Evolutionary conservation across 371 early-diverging fungal species (phyloP).

Genomic region (Mucor mucedo): DNA sequence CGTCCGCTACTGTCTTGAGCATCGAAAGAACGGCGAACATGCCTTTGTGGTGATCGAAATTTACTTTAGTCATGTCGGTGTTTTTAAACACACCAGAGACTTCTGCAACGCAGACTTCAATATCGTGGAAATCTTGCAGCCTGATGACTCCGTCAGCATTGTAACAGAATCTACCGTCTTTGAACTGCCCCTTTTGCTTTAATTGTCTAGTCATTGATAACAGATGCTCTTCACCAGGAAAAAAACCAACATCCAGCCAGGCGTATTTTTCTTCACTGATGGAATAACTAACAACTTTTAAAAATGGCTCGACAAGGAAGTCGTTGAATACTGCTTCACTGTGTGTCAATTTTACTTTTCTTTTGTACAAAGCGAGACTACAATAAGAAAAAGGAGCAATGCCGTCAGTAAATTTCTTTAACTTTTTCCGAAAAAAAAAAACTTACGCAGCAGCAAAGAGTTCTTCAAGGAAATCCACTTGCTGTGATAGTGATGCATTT

Average conservation of each 20-base stretch:
- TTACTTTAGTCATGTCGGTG: background rate
- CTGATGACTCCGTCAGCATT: constrained; percentile 2
- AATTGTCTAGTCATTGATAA: constrained; percentile 1
- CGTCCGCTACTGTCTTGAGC: constrained; percentile 5
- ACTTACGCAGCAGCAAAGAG: constrained; percentile 6
- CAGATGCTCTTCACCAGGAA: constrained; percentile 3
- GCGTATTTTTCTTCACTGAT: background rate
- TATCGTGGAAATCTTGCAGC: constrained; percentile 4
- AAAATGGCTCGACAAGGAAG: background rate
- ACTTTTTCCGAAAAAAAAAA: constrained; percentile 5
- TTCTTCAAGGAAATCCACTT: constrained; percentile 4
- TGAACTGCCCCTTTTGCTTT: background rate
- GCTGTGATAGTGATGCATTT: constrained; percentile 7
- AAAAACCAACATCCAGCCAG: background rate
- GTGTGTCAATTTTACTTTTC: background rate
- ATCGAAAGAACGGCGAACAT: constrained; percentile 8
- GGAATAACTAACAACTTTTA: constrained; percentile 5
- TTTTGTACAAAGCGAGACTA: constrained; percentile 6
- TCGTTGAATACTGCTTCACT: constrained; percentile 4
- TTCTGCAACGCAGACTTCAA: constrained; percentile 2
- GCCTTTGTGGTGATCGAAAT: constrained; percentile 1
- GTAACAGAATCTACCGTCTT: constrained; percentile 1
- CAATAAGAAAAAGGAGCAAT: constrained; percentile 4
- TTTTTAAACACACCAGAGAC: constrained; percentile 1
- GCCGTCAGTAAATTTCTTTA: constrained; percentile 3